A percentile compares a stretch with the other conserved stretches of the same genome.
Evolutionary conservation across 352 stramenopile genomes (phyloP).

Genomic region (Globisporangium radiosum): DNA sequence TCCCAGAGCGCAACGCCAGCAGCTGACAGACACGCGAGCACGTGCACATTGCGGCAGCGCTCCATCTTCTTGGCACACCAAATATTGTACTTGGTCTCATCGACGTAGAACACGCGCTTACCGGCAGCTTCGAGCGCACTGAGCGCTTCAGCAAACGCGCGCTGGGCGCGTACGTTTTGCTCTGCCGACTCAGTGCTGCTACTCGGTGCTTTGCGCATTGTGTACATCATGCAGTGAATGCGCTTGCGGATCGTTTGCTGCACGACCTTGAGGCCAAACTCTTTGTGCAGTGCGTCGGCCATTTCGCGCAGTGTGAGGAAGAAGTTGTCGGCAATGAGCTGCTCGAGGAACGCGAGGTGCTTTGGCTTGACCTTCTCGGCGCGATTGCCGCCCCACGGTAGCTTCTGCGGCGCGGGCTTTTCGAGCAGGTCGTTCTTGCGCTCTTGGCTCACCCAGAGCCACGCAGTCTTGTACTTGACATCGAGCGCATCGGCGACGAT

Average conservation of each 20-base stretch:
- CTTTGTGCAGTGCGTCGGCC: slow-evolving; percentile 8
- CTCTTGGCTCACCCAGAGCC: slow-evolving; percentile 16
- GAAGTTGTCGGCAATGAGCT: slow-evolving; percentile 14
- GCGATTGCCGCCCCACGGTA: slow-evolving; percentile 15
- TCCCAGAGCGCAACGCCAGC: slow-evolving; percentile 10
- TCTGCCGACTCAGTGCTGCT: not conserved
- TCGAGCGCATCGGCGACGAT: slow-evolving; percentile 14
- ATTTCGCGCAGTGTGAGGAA: slow-evolving; percentile 17
- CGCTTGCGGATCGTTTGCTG: slow-evolving; percentile 15
- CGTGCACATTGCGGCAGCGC: slow-evolving; percentile 15
- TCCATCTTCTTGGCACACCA: slow-evolving; percentile 16
- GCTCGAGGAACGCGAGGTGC: slow-evolving; percentile 16
- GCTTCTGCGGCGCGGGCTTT: slow-evolving; percentile 6
- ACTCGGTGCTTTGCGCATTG: slow-evolving; percentile 5
- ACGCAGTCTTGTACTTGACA: slow-evolving; percentile 19
- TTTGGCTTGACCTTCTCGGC: slow-evolving; percentile 16
- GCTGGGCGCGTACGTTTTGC: slow-evolving; percentile 4
- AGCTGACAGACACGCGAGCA: slow-evolving; percentile 14
- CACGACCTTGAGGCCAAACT: slow-evolving; percentile 15
- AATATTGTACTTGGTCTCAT: slow-evolving; percentile 18
- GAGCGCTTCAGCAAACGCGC: slow-evolving; percentile 3
- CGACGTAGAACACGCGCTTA: slow-evolving; percentile 13
- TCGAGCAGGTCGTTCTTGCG: slow-evolving; percentile 16
- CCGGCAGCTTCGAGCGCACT: not conserved
- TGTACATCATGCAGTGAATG: slow-evolving; percentile 14